A percentile compares a stretch with the other conserved stretches of the same genome.
Evolutionary conservation across 352 stramenopile genomes (phyloP).

Genomic region (Pilasporangium apinafurcum): DNA sequence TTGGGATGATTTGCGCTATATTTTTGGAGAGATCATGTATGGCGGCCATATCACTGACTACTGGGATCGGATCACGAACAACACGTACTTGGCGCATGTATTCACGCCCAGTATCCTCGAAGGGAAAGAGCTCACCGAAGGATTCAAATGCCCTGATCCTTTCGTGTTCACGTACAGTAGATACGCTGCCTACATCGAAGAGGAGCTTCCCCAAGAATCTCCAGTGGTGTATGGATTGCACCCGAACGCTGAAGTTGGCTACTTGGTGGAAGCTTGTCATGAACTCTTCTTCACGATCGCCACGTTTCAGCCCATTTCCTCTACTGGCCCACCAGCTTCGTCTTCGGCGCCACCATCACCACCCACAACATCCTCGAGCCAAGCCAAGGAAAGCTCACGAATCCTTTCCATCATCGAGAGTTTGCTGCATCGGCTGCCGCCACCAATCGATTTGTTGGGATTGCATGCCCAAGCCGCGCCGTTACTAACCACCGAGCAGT

Average conservation of each 20-base stretch:
- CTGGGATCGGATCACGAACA: constrained; percentile 83
- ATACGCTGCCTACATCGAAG: constrained; percentile 87
- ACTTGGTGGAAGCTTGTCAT: constrained; percentile 68
- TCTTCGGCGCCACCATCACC: background rate
- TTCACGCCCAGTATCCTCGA: constrained; percentile 60
- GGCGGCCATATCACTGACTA: constrained; percentile 81
- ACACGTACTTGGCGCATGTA: constrained; percentile 55
- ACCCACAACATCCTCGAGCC: constrained; percentile 1
- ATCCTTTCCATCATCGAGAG: constrained; percentile 47
- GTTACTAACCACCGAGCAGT: constrained; percentile 51
- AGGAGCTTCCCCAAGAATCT: constrained; percentile 53
- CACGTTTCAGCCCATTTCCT: constrained; percentile 77
- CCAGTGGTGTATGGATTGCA: constrained; percentile 69
- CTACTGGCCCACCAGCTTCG: constrained; percentile 37
- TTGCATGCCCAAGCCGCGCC: constrained; percentile 48
- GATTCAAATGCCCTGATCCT: constrained; percentile 79
- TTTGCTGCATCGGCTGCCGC: constrained; percentile 49
- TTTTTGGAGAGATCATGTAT: constrained; percentile 93
- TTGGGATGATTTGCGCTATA: constrained; percentile 85
- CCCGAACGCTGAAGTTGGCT: constrained; percentile 77
- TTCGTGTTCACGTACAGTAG: constrained; percentile 86
- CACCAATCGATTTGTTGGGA: constrained; percentile 46
- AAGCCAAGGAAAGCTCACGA: constrained; percentile 18
- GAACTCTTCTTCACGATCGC: constrained; percentile 85
- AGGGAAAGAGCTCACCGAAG: constrained; percentile 42